Evolutionary conservation across 306 rosid species (phyloP).

Genomic region (Hippophae tibetana): DNA sequence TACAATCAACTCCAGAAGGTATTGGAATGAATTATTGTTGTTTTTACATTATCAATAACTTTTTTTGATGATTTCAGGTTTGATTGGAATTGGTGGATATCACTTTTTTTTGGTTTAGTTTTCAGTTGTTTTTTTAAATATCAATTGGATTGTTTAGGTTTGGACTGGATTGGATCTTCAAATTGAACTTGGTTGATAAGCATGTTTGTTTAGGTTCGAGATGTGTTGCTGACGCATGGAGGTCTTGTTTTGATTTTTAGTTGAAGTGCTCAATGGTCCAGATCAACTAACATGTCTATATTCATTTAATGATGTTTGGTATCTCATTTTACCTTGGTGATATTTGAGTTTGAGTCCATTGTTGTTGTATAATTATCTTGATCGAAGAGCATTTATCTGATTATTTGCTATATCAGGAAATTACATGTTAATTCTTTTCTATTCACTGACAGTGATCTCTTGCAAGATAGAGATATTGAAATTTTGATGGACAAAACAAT

Average conservation of each 20-base stretch:
- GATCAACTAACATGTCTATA: conserved; percentile 14
- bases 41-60: not conserved
- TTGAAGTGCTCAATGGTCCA: conserved; percentile 14
- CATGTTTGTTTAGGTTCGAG: conserved; percentile 15
- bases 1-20: conserved; percentile 91
- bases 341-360: conserved; percentile 6
- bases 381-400: not conserved
- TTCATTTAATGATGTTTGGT: not conserved
- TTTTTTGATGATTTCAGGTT: conserved; percentile 7
- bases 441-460: not conserved
- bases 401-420: conserved; percentile 5
- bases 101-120: conserved; percentile 20
- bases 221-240: conserved; percentile 14
- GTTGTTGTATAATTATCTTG: not conserved
- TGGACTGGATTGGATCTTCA: conserved; percentile 40
- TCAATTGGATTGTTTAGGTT: conserved; percentile 17
- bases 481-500: not conserved
- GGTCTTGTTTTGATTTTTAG: conserved; percentile 17
- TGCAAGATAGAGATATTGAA: not conserved
- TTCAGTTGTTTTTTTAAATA: not conserved
- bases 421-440: conserved; percentile 4
- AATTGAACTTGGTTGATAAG: conserved; percentile 11
- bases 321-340: not conserved
- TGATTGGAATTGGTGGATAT: conserved; percentile 21
- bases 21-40: conserved; percentile 16